Evolutionary conservation across 805 yeast species (phyloP), one percentile per base, ranked within the genome.

Genomic region (Lipomyces yamadae): DNA sequence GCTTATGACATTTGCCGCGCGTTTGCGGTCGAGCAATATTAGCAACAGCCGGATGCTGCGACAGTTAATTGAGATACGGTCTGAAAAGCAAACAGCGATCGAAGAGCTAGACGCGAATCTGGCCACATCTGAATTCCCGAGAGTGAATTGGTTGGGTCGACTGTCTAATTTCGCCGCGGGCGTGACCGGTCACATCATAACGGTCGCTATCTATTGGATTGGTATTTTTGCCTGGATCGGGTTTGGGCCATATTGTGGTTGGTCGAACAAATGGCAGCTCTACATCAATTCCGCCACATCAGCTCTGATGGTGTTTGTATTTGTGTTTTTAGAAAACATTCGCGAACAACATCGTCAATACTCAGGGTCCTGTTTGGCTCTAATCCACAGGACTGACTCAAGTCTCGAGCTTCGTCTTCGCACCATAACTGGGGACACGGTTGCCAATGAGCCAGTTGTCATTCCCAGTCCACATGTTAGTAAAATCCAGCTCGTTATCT

Each of bases 251-350:
- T 63, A 56, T 55, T 63, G 70, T 32, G 74, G 67, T 54, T 80
- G 77, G 63, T 74, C 79, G 63, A 75, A 79, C 64, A 68, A 64
- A 37, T 80, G 83, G 83, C 83, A 80, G 71, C 72, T 80, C 76
- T 78, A 78, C 66, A 79, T 80, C 45, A 80, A 80, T 67, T 79
- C 82, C n/a, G 81, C 81, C 3, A 75, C 76, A 2, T 82, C 83
- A 2, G 81, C 80, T 10, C 75, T 74, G 13, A 65, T 80, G 13
- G 67, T 78, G 8, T 73, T 80, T 6, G 74, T 77, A 15, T 74
- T 78, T n/a, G 75, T 77, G 39, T 78, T 81, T 62, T 69, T 81
- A 37, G 81, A 81, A 64, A 79, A 81, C 65, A 76, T 80, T 52
- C 76, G 83, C 66, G 74, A 77, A 8, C 76, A 81, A 63, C 81